Evolutionary conservation across 176 grass and related monocot genomes (phyloP), one percentile per base, ranked within the genome.

Genomic region (Aegilops bicornis): DNA sequence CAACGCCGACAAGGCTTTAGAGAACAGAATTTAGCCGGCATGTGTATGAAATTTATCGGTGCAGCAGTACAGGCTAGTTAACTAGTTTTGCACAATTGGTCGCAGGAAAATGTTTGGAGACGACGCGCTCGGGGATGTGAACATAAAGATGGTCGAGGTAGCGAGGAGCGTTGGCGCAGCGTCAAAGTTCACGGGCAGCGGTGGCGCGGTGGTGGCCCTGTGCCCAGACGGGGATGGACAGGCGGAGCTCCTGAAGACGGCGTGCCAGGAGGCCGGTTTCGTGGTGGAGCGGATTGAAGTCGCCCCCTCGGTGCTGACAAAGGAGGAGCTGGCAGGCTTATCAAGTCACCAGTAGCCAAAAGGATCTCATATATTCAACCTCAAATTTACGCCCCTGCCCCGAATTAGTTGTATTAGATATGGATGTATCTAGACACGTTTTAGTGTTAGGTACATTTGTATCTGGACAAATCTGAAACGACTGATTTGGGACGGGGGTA

Each of bases 61-160:
- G 3, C 24, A 29, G 0, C 13, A 8, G 3, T 17, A 48, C 8
- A 20, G 20, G 73, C 1, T 29, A 54, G 25, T 32, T 77, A 56
- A 76, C 0, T 56, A 12, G 47, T 0, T 27, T 15, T 74, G 36
- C n/a, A 0, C 36, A 6, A 59, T 17, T 71, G 20, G 8, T 35
- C 15, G 6, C 59, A 98, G 96, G 77, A 29, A 95, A 92, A 98
- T 95, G 91, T 98, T 98, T 82, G 96, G 96, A 32, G 91, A 98
- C 40, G 81, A 86, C 23, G 96, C 66, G 11, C 86, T 98, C 14
- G 96, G 96, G 5, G 84, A 64, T 3, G 16, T 98, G 47, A 95
- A 95, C 87, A 93, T 95, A 56, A 90, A 92, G 66, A 95, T 95
- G 96, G 84, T 98, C 13, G 93, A 95, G 73, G 86, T 91, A 23